These are phyloP conservation scores for Pneumocystis oryctolagi DNA, from an alignment of 1,139 yeast genomes.

Conservation along the genomic window DNA sequence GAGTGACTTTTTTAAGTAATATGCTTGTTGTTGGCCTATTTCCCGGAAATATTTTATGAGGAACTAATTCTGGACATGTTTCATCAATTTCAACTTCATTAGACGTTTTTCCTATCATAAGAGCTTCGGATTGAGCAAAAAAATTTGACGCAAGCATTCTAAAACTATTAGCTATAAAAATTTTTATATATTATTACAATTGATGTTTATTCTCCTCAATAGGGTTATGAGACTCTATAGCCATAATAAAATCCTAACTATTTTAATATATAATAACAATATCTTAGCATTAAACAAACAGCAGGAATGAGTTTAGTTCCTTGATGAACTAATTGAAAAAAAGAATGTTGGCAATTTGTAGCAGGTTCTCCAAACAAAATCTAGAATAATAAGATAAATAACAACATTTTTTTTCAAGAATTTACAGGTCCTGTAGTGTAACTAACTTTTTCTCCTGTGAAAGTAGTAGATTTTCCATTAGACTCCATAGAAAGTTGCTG, in stretches of 20 bases:
- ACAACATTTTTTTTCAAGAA: neutral
- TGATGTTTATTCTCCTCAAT: slow-evolving; percentile 88
- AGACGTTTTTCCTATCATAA: slow-evolving; percentile 88
- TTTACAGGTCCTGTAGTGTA: slow-evolving; percentile 72
- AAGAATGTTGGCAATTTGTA: slow-evolving; percentile 96
- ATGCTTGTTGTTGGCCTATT: slow-evolving; percentile 98
- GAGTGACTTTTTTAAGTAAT: slow-evolving; percentile 87
- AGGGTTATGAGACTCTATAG: slow-evolving; percentile 97
- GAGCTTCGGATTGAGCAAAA: slow-evolving; percentile 96
- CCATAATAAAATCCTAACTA: slow-evolving; percentile 54
- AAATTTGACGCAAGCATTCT: slow-evolving; percentile 93
- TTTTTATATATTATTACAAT: slow-evolving; percentile 19
- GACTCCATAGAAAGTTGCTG: slow-evolving; percentile 99
- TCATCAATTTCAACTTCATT: slow-evolving; percentile 80
- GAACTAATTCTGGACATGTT: slow-evolving; percentile 57
- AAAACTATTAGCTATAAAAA: neutral
- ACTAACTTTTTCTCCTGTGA: slow-evolving; percentile 77
- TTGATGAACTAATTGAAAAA: slow-evolving; percentile 98
- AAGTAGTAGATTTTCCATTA: slow-evolving; percentile 92
- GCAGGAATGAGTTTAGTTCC: slow-evolving; percentile 96
- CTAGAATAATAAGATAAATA: slow-evolving; percentile 1
- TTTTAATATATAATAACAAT: neutral
- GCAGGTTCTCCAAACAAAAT: slow-evolving; percentile 97
- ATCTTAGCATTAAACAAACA: slow-evolving; percentile 22
- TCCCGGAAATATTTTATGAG: slow-evolving; percentile 93